Evolutionary conservation across 164 flowering plant species (phyloP), one percentile per base, ranked within the genome.

Genomic region (Macadamia integrifolia): DNA sequence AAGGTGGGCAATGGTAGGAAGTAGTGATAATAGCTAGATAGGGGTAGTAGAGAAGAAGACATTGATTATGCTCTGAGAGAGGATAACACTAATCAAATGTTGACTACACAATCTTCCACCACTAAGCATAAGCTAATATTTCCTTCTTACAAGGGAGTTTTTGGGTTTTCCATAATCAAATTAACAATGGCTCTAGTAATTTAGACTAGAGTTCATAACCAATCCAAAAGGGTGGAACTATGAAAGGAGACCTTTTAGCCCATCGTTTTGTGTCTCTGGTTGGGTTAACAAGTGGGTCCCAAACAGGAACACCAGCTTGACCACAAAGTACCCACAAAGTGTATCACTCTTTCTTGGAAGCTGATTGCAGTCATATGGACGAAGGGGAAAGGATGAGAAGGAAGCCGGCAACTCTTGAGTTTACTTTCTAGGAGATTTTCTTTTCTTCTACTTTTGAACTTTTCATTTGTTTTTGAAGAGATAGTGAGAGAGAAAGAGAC

Each of bases 261-360:
- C 90, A 83, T 90, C 85, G 66, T 81, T 76, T 84, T 85, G 14
- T 90, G 96, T 90, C 86, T 42, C 82, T 69, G 30, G 48, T 76
- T 74, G n/a, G 74, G 80, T 52, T 18, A 61, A 65, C 86, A 58
- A 5, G 69, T 72, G 84, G 90, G 84, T 2, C 81, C 83, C 60
- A 15, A 10, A 61, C 30, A 67, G 75, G 68, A 79, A 75, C 79
- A 72, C 70, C 69, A 76, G 66, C 85, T 79, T 86, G 74, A 81
- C 84, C 83, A 73, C 84, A 78, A 78, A 78, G 81, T 77, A 80
- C 82, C 23, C 76, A 58, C 79, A 73, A 76, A 69, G 76, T 23
- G 23, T 71, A 60, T 71, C 48, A 64, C 66, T 78, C 80, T 77
- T 74, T 80, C 78, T 81, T 77, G 75, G 69, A 74, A 77, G 68